Percentiles rank a stretch among this genome's conserved stretches.
Evolutionary conservation across 2,329 filamentous ascomycete genomes (phyloP).

Genomic region (Fusarium circinatum): DNA sequence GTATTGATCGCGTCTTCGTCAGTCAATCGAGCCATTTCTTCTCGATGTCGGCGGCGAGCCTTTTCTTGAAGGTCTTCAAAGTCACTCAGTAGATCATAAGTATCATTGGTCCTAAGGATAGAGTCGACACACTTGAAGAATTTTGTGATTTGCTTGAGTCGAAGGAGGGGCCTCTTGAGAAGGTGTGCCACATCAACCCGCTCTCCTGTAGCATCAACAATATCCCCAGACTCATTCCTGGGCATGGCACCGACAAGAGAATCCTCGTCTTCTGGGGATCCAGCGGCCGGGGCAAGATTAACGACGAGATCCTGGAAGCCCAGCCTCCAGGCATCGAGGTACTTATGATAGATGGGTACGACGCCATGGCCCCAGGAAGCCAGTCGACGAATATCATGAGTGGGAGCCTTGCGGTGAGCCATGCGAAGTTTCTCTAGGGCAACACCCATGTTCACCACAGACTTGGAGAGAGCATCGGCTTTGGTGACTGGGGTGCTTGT

Average conservation of each 20-base stretch:
- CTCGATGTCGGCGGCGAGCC: constrained; percentile 71
- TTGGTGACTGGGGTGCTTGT: constrained; percentile 62
- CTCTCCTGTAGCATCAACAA: constrained; percentile 80
- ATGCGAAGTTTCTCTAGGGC: constrained; percentile 85
- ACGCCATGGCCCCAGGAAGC: constrained; percentile 84
- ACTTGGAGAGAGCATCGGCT: constrained; percentile 75
- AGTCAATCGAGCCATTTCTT: constrained; percentile 77
- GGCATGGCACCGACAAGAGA: constrained; percentile 69
- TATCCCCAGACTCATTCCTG: constrained; percentile 71
- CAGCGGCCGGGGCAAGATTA: constrained; percentile 80
- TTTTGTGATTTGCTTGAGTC: constrained; percentile 88
- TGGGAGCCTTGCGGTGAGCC: constrained; percentile 82
- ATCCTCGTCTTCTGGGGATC: constrained; percentile 65
- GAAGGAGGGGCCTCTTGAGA: constrained; percentile 86
- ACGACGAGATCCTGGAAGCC: constrained; percentile 96
- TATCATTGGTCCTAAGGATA: constrained; percentile 60
- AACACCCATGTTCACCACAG: constrained; percentile 94
- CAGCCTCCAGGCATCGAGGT: constrained; percentile 87
- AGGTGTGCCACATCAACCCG: constrained; percentile 94
- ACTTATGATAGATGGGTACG: constrained; percentile 83
- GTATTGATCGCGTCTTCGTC: constrained; percentile 89
- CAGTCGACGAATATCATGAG: constrained; percentile 76
- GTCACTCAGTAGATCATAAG: constrained; percentile 52
- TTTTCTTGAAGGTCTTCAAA: constrained; percentile 81
- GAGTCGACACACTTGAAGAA: constrained; percentile 77